Evolutionary conservation across 2,329 filamentous ascomycete genomes (phyloP), one percentile per base, ranked within the genome.

Genomic region (Claviceps quebecensis): DNA sequence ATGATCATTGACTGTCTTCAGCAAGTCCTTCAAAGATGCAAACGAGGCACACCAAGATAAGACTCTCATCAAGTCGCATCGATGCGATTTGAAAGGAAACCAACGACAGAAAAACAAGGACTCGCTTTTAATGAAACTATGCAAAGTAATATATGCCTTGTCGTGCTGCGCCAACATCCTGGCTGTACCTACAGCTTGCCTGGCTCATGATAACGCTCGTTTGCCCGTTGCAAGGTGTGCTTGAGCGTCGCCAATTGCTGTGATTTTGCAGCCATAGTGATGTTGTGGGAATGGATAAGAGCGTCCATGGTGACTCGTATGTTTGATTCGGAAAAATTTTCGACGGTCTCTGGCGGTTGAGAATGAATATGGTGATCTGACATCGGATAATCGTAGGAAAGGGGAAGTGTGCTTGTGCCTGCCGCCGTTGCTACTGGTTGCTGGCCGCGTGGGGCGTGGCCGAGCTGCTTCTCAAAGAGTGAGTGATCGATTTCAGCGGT

Each of bases 251-350:
- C 47, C n/a, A 52, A 38, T 22, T 46, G 37, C 14, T 49, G 22
- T 16, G 16, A 23, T 34, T 43, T 52, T n/a, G 23, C 5, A 17
- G 26, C 14, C 5, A 26, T 16, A 16, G n/a, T 40, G 2, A 13
- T 34, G 9, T 34, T 2, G 9, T 7, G 22, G 7, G 38, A 26
- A 44, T 41, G 48, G n/a, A 39, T 19, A 23, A 52, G 14, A 9
- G 23, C 17, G 37, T 52, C 51, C 37, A 52, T 52, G 34, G 41
- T 36, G 11, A 52, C 23, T 36, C 51, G 51, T 47, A 49, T 43
- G 14, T 14, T 26, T 5, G 51, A 49, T 22, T 52, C 51, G 3
- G 51, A 40, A 36, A 49, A 5, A 9, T 48, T 14, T 48, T 19
- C 47, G 5, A 26, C 3, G 19, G 14, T n/a, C 13, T 37, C 36